Base-by-base conservation (phyloP, 1,284 basidiomycete genomes). In the Afroboletus lepidellus region DNA sequence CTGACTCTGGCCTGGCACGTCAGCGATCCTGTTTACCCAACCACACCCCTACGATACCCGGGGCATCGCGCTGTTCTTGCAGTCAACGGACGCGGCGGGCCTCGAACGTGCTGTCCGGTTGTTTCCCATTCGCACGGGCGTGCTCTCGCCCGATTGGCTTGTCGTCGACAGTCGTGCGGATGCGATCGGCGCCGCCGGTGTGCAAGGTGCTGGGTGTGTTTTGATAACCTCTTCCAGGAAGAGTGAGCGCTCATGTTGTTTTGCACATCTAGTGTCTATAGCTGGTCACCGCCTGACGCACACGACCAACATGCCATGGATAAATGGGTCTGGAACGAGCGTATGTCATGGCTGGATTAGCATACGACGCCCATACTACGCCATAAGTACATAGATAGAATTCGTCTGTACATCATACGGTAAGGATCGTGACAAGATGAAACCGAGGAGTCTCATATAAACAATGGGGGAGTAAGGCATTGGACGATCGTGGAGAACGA, bases 71-170 rank as follows among this genome's bases (percentile, higher is more conserved):
- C 66, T 89, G 6, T 78, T 92, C 55, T 69, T 92, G 20, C 71
- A 84, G 8, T 81, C 80, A 5, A 77, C 79, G 7, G 83, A 84
- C 56, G 57, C 61, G 0, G 57, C 63, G 2, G 85, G 83, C 1
- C 69, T 91, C 5, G 90, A 92, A 65, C 75, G 81, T 44, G 80
- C 78, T 0, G 67, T 78, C 1, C 77, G 87, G 30, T 71, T 92
- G n/a, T 86, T 93, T 59, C 91, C 92, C 2, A 79, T 89, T 21
- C 81, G 92, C 12, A 94, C 90, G 0, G 91, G 90, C 5, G 74
- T 92, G 7, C 67, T 81, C 9, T 72, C 79, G 1, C 89, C 91
- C 2, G 87, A 91, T 61, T 94, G 90, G 88, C 63, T 89, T 2
- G 74, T 92, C 16, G 72, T 84, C 2, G 78, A 79, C 8, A 66